Percentiles rank a stretch among this genome's conserved stretches.
Conservation (phyloP, 768 basidiomycete genomes). For the Filobasidium wieringae region DNA sequence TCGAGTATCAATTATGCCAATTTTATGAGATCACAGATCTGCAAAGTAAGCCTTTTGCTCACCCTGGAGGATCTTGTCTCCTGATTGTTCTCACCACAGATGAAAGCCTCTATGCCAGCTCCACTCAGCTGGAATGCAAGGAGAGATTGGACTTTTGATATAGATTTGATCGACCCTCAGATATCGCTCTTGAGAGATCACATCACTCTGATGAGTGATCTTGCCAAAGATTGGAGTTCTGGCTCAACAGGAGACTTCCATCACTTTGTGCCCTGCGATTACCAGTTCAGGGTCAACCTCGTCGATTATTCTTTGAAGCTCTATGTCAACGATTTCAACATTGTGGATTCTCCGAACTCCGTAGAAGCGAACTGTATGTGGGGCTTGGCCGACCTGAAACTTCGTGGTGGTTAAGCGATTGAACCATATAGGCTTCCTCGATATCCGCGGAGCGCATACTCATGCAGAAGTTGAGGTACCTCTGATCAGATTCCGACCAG, state of each 20-base stretch:
- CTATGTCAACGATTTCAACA: slow-evolving; percentile 91
- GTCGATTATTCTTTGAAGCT: slow-evolving; percentile 65
- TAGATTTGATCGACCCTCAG: slow-evolving; percentile 58
- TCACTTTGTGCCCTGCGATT: slow-evolving; percentile 72
- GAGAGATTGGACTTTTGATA: slow-evolving; percentile 66
- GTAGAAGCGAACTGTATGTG: slow-evolving; percentile 69
- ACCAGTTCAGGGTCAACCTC: slow-evolving; percentile 57
- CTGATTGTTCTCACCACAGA: slow-evolving; percentile 8
- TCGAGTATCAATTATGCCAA: slow-evolving; percentile 82
- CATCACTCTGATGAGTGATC: slow-evolving; percentile 82
- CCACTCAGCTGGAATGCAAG: slow-evolving; percentile 71
- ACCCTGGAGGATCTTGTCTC: slow-evolving; percentile 3
- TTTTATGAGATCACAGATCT: slow-evolving; percentile 63
- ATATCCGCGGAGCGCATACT: slow-evolving; percentile 51
- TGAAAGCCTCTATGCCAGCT: slow-evolving; percentile 49
- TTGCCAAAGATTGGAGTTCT: slow-evolving; percentile 82
- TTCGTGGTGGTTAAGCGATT: neutral
- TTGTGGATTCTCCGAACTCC: slow-evolving; percentile 75
- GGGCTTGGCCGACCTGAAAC: neutral
- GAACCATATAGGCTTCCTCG: slow-evolving; percentile 55
- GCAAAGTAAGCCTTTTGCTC: slow-evolving; percentile 48
- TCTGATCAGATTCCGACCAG: slow-evolving; percentile 60
- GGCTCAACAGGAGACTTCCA: slow-evolving; percentile 69
- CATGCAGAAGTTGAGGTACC: slow-evolving; percentile 50
- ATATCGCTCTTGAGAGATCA: slow-evolving; percentile 81